Evolutionary conservation across 1,284 basidiomycete genomes (phyloP), one percentile per base, ranked within the genome.

Genomic region (Ustilago curta): DNA sequence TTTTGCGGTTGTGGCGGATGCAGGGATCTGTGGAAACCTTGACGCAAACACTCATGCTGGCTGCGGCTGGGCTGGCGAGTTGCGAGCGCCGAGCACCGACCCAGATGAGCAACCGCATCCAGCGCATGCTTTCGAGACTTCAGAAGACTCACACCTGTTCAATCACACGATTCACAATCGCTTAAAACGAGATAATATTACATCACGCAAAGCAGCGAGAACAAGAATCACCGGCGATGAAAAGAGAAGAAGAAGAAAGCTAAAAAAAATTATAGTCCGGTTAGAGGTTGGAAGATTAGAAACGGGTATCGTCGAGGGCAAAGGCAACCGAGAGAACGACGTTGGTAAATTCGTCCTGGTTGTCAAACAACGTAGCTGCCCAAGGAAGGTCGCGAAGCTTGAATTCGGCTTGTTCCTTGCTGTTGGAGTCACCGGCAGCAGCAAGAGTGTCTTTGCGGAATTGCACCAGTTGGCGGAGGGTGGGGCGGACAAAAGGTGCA

Each of bases 301-400:
- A 53, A 18, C 43, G 61, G 45, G 59, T 65, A 59, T 69, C 59
- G 55, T 81, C 79, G 19, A 81, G 72, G 29, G 77, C 79, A 56
- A 81, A 74, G 3, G 78, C 77, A 12, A 78, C 77, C 8, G 69
- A 66, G 1, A 81, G 67, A 21, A 74, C 71, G n/a, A 78, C 74
- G 19, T 81, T 78, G 21, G 79, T 77, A 35, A 81, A 81, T 27
- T 70, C 73, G 56, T 81, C 79, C 39, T 75, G 65, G n/a, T 64
- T 61, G 54, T 79, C 78, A 47, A 81, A 78, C 21, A 70, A 21
- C 0, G 42, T 54, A 6, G 44, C 43, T 19, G 59, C 60, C 72
- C 72, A 75, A 11, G 60, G 65, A 11, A 61, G 50, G 47, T 75
- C 66, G 9, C 60, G 53, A 21, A 65, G 58, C 52, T 77, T 64